Conservation (phyloP, 2,329 filamentous ascomycete genomes). For the Arthrobotrys sinensis region DNA sequence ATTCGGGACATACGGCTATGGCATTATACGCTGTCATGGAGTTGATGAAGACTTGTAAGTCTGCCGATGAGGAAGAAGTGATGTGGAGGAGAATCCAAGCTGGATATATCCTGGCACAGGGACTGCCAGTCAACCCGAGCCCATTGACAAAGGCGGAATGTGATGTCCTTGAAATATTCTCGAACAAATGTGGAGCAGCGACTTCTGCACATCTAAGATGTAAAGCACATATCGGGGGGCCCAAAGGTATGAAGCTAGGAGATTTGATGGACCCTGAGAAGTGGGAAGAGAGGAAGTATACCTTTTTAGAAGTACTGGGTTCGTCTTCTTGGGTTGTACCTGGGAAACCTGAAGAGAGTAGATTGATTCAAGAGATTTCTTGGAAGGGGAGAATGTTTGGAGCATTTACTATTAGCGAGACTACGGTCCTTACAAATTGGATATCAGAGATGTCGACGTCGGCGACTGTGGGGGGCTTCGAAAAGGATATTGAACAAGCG, state of each 20-base stretch:
- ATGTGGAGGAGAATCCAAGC: constrained; percentile 67
- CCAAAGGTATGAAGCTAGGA: constrained; percentile 65
- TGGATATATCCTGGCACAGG: constrained; percentile 68
- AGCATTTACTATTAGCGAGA: constrained; percentile 70
- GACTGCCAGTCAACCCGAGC: constrained; percentile 42
- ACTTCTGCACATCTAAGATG: constrained; percentile 69
- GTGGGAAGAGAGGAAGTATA: constrained; percentile 65
- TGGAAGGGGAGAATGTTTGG: constrained; percentile 72
- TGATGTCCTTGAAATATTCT: constrained; percentile 64
- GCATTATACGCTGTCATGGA: constrained; percentile 67
- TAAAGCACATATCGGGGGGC: constrained; percentile 67
- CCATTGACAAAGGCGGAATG: not conserved
- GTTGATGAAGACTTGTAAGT: constrained; percentile 67
- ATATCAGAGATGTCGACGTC: constrained; percentile 66
- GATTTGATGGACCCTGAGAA: constrained; percentile 68
- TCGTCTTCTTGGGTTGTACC: constrained; percentile 68
- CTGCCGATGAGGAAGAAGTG: constrained; percentile 63
- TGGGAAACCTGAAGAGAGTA: constrained; percentile 68
- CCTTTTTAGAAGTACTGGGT: constrained; percentile 67
- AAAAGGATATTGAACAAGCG: constrained; percentile 15
- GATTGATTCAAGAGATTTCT: constrained; percentile 68
- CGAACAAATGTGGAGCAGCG: constrained; percentile 67
- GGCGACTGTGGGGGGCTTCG: constrained; percentile 35
- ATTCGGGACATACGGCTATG: constrained; percentile 71
- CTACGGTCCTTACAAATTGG: constrained; percentile 67